A percentile compares a stretch with the other conserved stretches of the same genome.
These are phyloP conservation scores for Lachnellula cervina DNA, from an alignment of 2,329 filamentous ascomycete genomes.

Conservation along the genomic window DNA sequence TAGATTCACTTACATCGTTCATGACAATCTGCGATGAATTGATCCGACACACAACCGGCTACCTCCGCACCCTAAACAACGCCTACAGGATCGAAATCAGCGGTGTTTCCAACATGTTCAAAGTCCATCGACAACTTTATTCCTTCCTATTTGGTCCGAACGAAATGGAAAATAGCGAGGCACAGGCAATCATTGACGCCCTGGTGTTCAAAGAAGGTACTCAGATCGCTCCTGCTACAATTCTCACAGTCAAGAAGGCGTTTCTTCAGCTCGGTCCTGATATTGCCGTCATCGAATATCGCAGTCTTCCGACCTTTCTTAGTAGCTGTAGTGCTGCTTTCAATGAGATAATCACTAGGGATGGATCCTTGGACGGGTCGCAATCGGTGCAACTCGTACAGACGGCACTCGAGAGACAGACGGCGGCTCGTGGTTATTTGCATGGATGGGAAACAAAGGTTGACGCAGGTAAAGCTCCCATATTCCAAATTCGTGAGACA, in stretches of 20 bases:
- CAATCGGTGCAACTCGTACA: neutral
- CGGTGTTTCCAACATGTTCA: neutral
- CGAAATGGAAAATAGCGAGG: neutral
- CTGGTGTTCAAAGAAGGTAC: neutral
- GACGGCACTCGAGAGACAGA: neutral
- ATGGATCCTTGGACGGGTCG: neutral
- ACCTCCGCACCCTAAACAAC: neutral
- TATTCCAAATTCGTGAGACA: neutral
- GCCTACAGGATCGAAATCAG: neutral
- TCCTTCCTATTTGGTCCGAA: neutral
- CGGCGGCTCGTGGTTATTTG: neutral
- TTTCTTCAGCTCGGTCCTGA: neutral
- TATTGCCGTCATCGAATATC: neutral
- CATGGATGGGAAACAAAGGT: neutral
- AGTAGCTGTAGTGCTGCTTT: neutral
- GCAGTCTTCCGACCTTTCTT: neutral
- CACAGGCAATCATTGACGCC: neutral
- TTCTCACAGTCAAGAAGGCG: neutral
- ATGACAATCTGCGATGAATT: neutral
- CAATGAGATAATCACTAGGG: neutral
- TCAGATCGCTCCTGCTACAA: neutral
- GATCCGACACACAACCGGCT: neutral
- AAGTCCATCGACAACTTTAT: neutral
- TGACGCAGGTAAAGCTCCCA: neutral
- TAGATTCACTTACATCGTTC: neutral